A percentile compares a stretch with the other conserved stretches of the same genome.
Conservation (phyloP, 805 yeast species). For the Yamadazyma philogaea region DNA sequence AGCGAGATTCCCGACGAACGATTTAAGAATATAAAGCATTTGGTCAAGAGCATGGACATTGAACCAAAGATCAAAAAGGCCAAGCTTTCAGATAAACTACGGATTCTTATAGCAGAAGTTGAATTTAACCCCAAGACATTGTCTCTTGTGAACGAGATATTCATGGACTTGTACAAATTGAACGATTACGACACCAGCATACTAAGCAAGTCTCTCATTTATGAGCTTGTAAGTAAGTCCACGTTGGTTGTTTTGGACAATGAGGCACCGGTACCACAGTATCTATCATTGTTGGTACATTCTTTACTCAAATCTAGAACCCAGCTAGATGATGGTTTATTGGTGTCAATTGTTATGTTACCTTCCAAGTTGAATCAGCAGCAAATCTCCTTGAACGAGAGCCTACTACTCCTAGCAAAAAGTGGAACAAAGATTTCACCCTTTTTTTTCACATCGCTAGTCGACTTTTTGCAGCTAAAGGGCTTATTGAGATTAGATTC, state of each 20-base stretch:
- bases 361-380: slow-evolving; percentile 18
- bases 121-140: slow-evolving; percentile 6
- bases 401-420: slow-evolving; percentile 9
- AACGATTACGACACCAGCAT: slow-evolving; percentile 3
- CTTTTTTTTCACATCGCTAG: slow-evolving; percentile 5
- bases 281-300: slow-evolving; percentile 23
- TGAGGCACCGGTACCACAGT: slow-evolving; percentile 22
- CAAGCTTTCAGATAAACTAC: slow-evolving; percentile 6
- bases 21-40: slow-evolving; percentile 11
- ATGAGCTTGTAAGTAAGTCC: slow-evolving; percentile 4
- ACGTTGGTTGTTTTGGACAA: slow-evolving; percentile 4
- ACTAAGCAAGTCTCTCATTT: neutral
- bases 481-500: slow-evolving; percentile 3
- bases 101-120: slow-evolving; percentile 2
- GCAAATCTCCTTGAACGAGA: slow-evolving; percentile 1
- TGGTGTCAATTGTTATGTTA: slow-evolving; percentile 27
- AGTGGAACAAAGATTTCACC: slow-evolving; percentile 8
- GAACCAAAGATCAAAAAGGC: neutral
- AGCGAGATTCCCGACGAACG: neutral
- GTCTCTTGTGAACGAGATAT: slow-evolving; percentile 7
- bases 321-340: slow-evolving; percentile 17
- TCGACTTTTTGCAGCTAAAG: slow-evolving; percentile 7
- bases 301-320: slow-evolving; percentile 15
- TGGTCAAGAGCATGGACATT: slow-evolving; percentile 11
- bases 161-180: slow-evolving; percentile 14